Evolutionary conservation across 768 basidiomycete species (phyloP).

Genomic region (Collybiopsis confluens): DNA sequence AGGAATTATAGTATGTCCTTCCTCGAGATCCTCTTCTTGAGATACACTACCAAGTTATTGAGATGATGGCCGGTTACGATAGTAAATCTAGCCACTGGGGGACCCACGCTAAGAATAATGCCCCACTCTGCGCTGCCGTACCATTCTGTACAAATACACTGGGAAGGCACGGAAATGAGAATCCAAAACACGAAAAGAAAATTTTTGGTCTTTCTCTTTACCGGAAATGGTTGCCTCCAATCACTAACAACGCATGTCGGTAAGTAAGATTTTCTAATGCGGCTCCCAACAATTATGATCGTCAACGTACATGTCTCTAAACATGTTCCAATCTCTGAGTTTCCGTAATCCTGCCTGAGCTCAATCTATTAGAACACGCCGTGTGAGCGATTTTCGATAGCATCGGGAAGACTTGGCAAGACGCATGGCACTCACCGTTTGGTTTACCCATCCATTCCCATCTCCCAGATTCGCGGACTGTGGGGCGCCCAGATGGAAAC

Average conservation of each 20-base stretch:
- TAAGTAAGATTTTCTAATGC: too few relatives aligned
- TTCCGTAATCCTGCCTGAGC: slow-evolving; percentile 73
- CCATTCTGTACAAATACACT: slow-evolving; percentile 33
- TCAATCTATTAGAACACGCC: slow-evolving; percentile 42
- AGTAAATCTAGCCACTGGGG: not conserved
- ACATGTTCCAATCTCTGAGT: slow-evolving; percentile 64
- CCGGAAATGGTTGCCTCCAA: slow-evolving; percentile 78
- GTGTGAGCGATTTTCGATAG: not conserved
- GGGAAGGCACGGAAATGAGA: not conserved
- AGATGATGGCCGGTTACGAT: too few relatives aligned
- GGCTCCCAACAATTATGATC: too few relatives aligned
- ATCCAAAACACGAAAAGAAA: not conserved
- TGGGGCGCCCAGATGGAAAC: slow-evolving; percentile 59
- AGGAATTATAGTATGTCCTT: slow-evolving; percentile 43
- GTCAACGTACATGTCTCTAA: slow-evolving; percentile 45
- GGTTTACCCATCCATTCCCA: slow-evolving; percentile 53
- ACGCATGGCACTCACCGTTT: slow-evolving; percentile 29
- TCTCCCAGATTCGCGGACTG: slow-evolving; percentile 80
- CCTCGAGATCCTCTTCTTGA: slow-evolving; percentile 17
- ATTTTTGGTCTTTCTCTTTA: slow-evolving; percentile 22
- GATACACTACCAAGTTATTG: not conserved
- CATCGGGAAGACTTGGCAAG: not conserved
- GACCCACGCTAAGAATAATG: slow-evolving; percentile 58
- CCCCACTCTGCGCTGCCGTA: slow-evolving; percentile 36
- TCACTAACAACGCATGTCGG: slow-evolving; percentile 20